phyloP scores from a whole-genome alignment of 306 rosid species.

The Cucurbita ficifolia region DNA sequence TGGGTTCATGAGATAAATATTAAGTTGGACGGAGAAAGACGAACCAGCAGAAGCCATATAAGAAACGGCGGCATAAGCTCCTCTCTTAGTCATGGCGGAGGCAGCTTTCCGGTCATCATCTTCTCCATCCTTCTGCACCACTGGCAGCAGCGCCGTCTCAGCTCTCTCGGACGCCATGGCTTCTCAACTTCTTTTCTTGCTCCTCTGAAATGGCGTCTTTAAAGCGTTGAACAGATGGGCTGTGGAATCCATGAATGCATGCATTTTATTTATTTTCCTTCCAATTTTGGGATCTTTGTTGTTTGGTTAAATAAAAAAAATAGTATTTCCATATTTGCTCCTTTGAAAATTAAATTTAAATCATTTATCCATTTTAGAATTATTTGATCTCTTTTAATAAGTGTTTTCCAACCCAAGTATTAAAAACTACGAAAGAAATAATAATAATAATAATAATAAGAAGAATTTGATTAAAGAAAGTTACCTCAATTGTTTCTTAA shows the following conservation, averaged over 20 bases:
- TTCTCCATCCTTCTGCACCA: conserved; percentile 11
- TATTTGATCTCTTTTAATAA: too few relatives aligned
- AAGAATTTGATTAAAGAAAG: too few relatives aligned
- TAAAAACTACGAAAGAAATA: too few relatives aligned
- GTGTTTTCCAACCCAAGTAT: too few relatives aligned
- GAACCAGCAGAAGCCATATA: conserved; percentile 62
- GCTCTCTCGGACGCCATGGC: conserved; percentile 6
- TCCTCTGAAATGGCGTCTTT: neutral
- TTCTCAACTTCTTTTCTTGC: neutral
- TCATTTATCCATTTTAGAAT: too few relatives aligned
- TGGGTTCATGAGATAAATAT: too few relatives aligned
- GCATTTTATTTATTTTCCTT: neutral
- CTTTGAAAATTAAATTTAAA: too few relatives aligned
- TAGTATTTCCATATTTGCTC: too few relatives aligned
- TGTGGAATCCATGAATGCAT: neutral
- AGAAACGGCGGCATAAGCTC: conserved; percentile 50
- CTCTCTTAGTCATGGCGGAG: conserved; percentile 36
- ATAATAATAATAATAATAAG: too few relatives aligned
- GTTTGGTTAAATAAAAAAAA: neutral
- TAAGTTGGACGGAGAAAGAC: neutral
- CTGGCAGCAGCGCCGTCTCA: conserved; percentile 14
- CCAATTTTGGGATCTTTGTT: neutral
- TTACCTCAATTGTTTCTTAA: too few relatives aligned
- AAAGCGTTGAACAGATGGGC: neutral
- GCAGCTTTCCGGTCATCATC: conserved; percentile 4